Conservation (phyloP, 225 moss, liverwort and hornwort genomes). For the Rhytidiadelphus loreus region DNA sequence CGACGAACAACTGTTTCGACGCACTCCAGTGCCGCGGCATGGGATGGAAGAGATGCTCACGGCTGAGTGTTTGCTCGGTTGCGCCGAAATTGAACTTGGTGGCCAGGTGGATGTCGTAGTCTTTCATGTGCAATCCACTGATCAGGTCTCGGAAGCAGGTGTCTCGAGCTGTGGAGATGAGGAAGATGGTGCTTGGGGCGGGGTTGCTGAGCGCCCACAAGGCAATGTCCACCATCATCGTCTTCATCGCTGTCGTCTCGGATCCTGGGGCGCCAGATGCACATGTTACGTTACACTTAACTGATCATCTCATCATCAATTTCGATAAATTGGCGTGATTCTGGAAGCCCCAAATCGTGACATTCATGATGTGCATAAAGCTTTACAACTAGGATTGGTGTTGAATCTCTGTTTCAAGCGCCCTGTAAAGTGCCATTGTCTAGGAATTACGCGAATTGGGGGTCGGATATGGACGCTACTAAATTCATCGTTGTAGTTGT, state of each 20-base stretch:
- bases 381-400: not conserved
- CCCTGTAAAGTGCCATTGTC: not conserved
- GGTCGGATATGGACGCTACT: not conserved
- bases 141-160: conserved; percentile 7
- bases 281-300: not conserved
- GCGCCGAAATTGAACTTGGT: not conserved
- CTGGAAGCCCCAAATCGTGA: not conserved
- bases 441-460: not conserved
- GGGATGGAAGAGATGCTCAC: not conserved
- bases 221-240: conserved; percentile 23
- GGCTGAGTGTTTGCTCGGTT: not conserved
- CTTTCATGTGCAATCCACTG: not conserved
- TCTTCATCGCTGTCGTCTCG: conserved; percentile 5
- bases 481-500: not conserved
- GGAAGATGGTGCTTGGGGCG: conserved; percentile 3
- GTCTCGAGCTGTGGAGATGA: conserved; percentile 6
- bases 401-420: not conserved
- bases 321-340: not conserved
- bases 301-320: no score
- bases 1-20: conserved; percentile 1
- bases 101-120: conserved; percentile 1
- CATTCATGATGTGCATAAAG: not conserved
- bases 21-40: conserved; percentile 24
- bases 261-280: not conserved
- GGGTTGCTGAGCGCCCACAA: conserved; percentile 17